Evolutionary conservation across 225 moss, liverwort and hornwort species (phyloP).

Genomic region (Pseudoscleropodium purum): DNA sequence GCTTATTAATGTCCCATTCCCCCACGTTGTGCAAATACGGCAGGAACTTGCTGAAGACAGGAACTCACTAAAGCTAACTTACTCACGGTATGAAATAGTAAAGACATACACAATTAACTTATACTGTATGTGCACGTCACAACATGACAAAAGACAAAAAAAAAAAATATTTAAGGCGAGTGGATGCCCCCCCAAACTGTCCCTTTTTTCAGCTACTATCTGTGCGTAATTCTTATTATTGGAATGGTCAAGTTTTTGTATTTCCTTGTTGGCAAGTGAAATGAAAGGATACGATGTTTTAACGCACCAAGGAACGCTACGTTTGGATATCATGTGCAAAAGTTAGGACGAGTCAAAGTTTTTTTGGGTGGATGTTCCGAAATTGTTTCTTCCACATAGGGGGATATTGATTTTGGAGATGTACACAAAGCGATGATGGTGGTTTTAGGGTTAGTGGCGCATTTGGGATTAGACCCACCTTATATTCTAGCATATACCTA

Average conservation of each 20-base stretch:
- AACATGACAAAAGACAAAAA: not conserved
- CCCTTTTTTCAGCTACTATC: too few species aligned
- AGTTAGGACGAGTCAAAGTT: not conserved
- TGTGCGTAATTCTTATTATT: too few species aligned
- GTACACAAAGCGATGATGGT: accelerated
- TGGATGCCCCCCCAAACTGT: too few species aligned
- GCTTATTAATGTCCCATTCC: not conserved
- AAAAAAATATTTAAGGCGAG: too few species aligned
- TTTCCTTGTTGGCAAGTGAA: not conserved
- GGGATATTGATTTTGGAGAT: not conserved
- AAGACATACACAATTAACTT: too few species aligned
- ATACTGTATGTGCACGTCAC: not conserved
- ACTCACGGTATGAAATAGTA: too few species aligned
- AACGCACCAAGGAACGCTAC: accelerated
- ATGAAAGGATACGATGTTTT: not conserved
- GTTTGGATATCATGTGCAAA: not conserved
- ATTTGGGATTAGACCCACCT: not conserved
- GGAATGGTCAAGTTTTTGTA: accelerated
- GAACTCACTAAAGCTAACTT: too few species aligned
- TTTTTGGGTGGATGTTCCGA: not conserved
- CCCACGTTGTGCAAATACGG: not conserved
- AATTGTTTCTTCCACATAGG: not conserved
- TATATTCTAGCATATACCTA: not conserved
- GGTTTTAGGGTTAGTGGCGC: accelerated
- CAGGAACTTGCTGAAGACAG: too few species aligned